phyloP scores from a whole-genome alignment of 1,284 basidiomycete genomes.

The Cystobasidium pallidum region DNA sequence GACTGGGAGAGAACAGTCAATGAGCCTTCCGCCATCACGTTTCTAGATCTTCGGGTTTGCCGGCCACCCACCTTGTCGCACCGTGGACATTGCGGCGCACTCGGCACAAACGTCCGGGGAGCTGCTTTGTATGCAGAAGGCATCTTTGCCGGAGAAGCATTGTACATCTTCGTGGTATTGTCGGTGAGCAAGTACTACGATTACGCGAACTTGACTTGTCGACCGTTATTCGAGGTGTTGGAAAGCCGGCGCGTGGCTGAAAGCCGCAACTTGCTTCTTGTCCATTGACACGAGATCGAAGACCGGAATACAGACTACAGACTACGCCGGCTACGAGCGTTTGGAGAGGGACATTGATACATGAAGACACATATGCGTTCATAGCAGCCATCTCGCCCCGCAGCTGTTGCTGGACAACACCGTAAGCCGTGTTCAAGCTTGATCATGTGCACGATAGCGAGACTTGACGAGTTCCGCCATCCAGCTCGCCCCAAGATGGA shows the following conservation, averaged over 20 bases:
- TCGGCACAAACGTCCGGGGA: conserved; percentile 36
- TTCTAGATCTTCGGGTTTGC: too few species aligned
- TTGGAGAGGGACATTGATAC: too few species aligned
- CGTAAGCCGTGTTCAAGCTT: neutral
- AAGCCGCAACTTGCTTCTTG: conserved; percentile 4
- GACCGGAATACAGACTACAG: too few species aligned
- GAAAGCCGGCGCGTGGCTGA: conserved; percentile 6
- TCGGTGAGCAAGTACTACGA: neutral
- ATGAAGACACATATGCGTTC: neutral
- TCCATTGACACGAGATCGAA: neutral
- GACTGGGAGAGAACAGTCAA: neutral
- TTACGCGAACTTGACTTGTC: neutral
- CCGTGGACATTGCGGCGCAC: conserved; percentile 33
- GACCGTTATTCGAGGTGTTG: neutral
- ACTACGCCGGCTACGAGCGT: too few species aligned
- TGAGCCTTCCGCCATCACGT: neutral
- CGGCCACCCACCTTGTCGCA: conserved; percentile 41
- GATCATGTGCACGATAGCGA: conserved; percentile 10
- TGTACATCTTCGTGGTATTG: neutral
- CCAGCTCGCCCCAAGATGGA: conserved; percentile 8
- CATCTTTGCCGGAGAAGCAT: conserved; percentile 17
- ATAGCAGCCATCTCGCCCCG: too few species aligned
- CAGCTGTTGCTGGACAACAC: too few species aligned
- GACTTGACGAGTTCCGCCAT: neutral
- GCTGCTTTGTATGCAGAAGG: conserved; percentile 38